Base-by-base conservation (phyloP, 441 rosid genomes). In the Theobroma grandiflorum region DNA sequence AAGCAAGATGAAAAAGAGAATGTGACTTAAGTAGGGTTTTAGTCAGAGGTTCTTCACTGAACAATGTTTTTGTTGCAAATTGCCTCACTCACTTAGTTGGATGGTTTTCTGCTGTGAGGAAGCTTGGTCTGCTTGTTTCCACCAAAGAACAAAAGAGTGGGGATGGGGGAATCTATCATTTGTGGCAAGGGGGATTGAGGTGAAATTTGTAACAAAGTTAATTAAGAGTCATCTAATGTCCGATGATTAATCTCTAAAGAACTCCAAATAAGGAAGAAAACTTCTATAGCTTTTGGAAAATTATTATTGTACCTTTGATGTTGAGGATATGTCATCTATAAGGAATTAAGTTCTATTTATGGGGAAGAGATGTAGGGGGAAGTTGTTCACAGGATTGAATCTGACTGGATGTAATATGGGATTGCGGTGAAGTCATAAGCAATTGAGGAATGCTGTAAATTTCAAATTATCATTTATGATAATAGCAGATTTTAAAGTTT, bases 211-310 rank as follows among this genome's bases (percentile, higher is more conserved):
- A 15, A 12, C 20, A 26, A 31, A 49, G 59, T 70, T 70, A 26
- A 50, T 26, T 22, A 47, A 15, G 42, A 52, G 63, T 37, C 33
- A 31, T 71, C 26, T 22, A 53, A 42, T 72, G 35, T 72, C 16
- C 53, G 63, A 72, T 52, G 18, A 49, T 70, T 70, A 70, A 70
- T 47, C 40, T 31, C 18, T 70, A 70, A 26, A 70, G 58, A 70
- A 49, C 31, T 26, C 18, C 14, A 70, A 37, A 70, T 69, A 69
- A 47, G 20, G 42, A 31, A 31, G 58, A 70, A 70, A 70, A 26
- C 43, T 71, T 31, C 35, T 47, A 4, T 37, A 71, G 42, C 40
- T 71, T 50, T 50, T 33, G 37, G 42, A 31, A 71, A 50, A 71
- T 50, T 31, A 49, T 33, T 49, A 69, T 71, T 22, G 40, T 70